Evolutionary conservation across 129 eudicot species (phyloP).

Genomic region (Artemisia tridentata): DNA sequence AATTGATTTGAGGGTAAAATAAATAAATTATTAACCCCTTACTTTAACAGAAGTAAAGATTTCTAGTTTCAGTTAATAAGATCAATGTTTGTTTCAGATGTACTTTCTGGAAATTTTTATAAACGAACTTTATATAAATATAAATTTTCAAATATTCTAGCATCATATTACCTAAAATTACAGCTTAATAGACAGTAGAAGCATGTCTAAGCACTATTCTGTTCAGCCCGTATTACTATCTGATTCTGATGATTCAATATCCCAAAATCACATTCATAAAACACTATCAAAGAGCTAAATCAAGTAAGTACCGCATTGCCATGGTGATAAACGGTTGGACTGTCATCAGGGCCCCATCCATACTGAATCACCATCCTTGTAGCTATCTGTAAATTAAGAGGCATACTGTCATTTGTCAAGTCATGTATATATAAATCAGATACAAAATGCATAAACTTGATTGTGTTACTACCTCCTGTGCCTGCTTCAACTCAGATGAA

Average conservation of each 20-base stretch:
- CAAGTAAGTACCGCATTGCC: slow-evolving; percentile 64
- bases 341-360: slow-evolving; percentile 95
- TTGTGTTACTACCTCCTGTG: slow-evolving; percentile 66
- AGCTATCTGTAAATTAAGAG: slow-evolving; percentile 64
- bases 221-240: not conserved
- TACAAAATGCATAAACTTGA: slow-evolving; percentile 13
- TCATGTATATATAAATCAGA: not conserved
- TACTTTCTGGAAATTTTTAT: not conserved
- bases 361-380: slow-evolving; percentile 90
- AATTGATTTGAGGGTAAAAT: not conserved
- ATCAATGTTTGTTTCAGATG: not conserved
- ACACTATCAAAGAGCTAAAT: not conserved
- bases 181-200: not conserved
- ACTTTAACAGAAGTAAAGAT: not conserved
- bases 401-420: slow-evolving; percentile 21
- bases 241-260: not conserved
- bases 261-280: not conserved
- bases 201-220: not conserved
- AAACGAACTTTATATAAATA: not conserved
- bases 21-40: not conserved
- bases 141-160: not conserved
- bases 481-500: slow-evolving; percentile 70
- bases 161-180: not conserved
- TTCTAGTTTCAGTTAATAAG: not conserved
- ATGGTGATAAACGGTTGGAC: slow-evolving; percentile 70